A percentile compares a stretch with the other conserved stretches of the same genome.
Evolutionary conservation across 2,329 filamentous ascomycete genomes (phyloP).

Genomic region (Pyrenophora seminiperda): DNA sequence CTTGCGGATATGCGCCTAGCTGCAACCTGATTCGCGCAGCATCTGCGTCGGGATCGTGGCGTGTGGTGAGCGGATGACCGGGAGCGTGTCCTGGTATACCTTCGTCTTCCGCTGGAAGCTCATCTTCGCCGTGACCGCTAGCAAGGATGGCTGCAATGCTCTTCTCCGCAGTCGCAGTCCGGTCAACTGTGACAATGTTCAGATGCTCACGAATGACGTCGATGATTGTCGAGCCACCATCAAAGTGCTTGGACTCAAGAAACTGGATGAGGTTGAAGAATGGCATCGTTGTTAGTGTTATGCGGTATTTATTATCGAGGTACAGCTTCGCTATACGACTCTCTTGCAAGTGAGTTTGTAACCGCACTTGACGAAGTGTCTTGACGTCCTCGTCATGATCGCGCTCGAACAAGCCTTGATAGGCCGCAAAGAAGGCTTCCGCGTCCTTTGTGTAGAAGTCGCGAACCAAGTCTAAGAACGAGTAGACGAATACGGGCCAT

Average conservation of each 20-base stretch:
- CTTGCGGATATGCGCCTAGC: conserved; percentile 82
- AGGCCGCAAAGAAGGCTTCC: conserved; percentile 72
- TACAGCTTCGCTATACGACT: conserved; percentile 83
- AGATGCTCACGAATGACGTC: conserved; percentile 70
- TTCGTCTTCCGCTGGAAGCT: conserved; percentile 68
- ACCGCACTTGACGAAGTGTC: conserved; percentile 71
- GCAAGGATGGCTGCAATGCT: conserved; percentile 66
- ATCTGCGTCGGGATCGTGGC: conserved; percentile 63
- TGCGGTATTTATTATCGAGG: conserved; percentile 81
- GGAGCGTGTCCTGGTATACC: conserved; percentile 71
- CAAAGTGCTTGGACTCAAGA: conserved; percentile 81
- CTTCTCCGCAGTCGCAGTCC: conserved; percentile 59
- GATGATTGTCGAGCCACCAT: conserved; percentile 78
- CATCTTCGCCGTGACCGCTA: conserved; percentile 58
- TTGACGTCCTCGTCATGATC: conserved; percentile 82
- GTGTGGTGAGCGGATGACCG: conserved; percentile 65
- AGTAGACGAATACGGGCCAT: conserved; percentile 95
- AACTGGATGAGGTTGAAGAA: conserved; percentile 85
- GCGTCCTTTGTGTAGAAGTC: conserved; percentile 74
- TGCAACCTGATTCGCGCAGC: conserved; percentile 62
- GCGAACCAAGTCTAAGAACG: conserved; percentile 78
- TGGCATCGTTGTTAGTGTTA: conserved; percentile 85
- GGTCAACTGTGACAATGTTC: conserved; percentile 64
- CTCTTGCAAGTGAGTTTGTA: conserved; percentile 77
- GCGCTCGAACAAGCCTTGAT: conserved; percentile 72